Base-by-base conservation (phyloP, 345 rosid species). In the Zanthoxylum bungeanum region DNA sequence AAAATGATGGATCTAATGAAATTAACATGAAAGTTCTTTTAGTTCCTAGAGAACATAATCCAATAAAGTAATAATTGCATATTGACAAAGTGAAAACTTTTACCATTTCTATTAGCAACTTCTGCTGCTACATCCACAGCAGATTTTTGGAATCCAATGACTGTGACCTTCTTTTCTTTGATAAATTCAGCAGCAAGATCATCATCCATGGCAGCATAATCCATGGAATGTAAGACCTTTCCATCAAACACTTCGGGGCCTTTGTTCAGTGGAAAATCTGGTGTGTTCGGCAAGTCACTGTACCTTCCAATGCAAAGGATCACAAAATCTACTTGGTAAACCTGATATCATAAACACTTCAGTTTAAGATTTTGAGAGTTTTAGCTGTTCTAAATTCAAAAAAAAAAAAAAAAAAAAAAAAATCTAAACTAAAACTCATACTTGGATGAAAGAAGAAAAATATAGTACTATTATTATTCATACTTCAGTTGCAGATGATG, bases 91-190 rank as follows among this genome's bases (percentile, higher is more conserved):
- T 11, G 9, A 2, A 33, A 17, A 12, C 19, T 44, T 27, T 14
- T 60, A 78, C 80, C 82, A 30, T 80, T 83, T 58, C 40, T 42
- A 7, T 10, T 21, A 7, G 86, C 50, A 30, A 73, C 40, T 46
- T 80, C 82, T 59, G 70, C 67, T 12, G 84, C 84, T 17, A 83
- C 31, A 69, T 80, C 84, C 1, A 78, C 8, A 1, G 82, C 82
- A 4, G 84, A 83, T 68, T 83, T 80, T 70, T 78, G 82, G 36
- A 72, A 80, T 42, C 84, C 86, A 21, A 83, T 64, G 2, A 78
- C 75, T 0, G 71, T 52, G 19, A 83, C 80, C 9, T 77, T 57
- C 64, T 75, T 83, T 25, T 59, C 67, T 44, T 50, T 53, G 40
- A 74, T n/a, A 33, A 78, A 31, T 17, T 76, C 66, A 1, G 80